A percentile compares a stretch with the other conserved stretches of the same genome.
phyloP scores from a whole-genome alignment of 2,329 filamentous ascomycete species.

The Colletotrichum noveboracense region DNA sequence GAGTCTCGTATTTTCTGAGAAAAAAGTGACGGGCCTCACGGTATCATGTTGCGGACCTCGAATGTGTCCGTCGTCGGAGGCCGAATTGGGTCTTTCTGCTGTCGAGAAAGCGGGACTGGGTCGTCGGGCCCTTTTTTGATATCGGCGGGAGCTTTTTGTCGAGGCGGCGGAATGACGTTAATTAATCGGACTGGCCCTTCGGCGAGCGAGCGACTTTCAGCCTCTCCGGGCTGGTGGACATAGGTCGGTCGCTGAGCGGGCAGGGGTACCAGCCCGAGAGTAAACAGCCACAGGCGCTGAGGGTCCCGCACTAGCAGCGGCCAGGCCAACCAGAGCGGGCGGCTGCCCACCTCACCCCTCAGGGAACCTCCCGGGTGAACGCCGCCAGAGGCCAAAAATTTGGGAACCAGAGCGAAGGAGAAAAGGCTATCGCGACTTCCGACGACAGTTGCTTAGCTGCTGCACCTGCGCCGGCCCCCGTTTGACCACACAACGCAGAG shows the following conservation, averaged over 20 bases:
- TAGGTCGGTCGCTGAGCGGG: neutral
- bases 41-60: slow-evolving; percentile 13
- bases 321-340: slow-evolving; percentile 6
- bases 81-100: neutral
- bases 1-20: neutral
- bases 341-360: neutral
- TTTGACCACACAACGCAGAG: neutral
- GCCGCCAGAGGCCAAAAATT: slow-evolving; percentile 16
- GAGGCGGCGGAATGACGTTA: slow-evolving; percentile 17
- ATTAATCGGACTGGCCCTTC: neutral
- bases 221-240: slow-evolving; percentile 19
- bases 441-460: slow-evolving; percentile 24
- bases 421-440: neutral
- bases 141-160: neutral
- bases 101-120: slow-evolving; percentile 9
- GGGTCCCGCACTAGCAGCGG: neutral
- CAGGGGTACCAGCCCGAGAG: neutral
- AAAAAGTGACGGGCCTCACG: neutral
- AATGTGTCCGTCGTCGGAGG: neutral
- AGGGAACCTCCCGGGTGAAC: slow-evolving; percentile 2
- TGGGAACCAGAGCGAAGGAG: neutral
- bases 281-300: neutral
- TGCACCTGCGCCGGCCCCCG: neutral
- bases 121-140: neutral
- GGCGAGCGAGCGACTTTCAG: slow-evolving; percentile 16